These are phyloP conservation scores for Didymella segeticola DNA, from an alignment of 2,329 filamentous ascomycete species.

Conservation along the genomic window DNA sequence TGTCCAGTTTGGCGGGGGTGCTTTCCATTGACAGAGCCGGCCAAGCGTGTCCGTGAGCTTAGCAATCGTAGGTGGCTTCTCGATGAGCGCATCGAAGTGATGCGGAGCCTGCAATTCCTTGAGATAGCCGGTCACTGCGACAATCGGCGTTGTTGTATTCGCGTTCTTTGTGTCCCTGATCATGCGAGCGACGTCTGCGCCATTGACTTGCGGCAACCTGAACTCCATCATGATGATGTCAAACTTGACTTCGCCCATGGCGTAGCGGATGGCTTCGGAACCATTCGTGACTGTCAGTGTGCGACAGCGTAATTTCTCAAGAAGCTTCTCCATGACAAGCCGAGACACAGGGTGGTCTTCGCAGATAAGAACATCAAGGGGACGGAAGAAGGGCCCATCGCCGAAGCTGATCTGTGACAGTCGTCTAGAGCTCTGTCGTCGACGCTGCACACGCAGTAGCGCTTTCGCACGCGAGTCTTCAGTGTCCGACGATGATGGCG, in stretches of 20 bases:
- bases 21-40: conserved; percentile 91
- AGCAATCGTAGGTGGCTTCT: conserved; percentile 93
- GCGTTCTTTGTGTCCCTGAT: conserved; percentile 95
- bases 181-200: conserved; percentile 95
- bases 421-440: conserved; percentile 92
- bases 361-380: conserved; percentile 92
- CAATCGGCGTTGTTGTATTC: conserved; percentile 92
- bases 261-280: conserved; percentile 89
- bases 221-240: conserved; percentile 99
- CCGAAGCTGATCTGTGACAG: conserved; percentile 89
- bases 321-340: conserved; percentile 97
- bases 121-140: conserved; percentile 96
- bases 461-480: conserved; percentile 93
- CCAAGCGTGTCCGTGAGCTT: conserved; percentile 90
- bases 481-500: conserved; percentile 95
- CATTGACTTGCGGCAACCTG: conserved; percentile 92
- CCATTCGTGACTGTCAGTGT: conserved; percentile 92
- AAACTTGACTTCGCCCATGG: conserved; percentile 96
- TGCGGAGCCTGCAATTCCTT: conserved; percentile 95
- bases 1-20: conserved; percentile 68
- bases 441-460: conserved; percentile 86
- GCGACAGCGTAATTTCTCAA: conserved; percentile 93
- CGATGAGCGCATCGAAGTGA: conserved; percentile 93
- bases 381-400: conserved; percentile 85
- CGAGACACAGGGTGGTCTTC: conserved; percentile 97